Evolutionary conservation across 805 yeast species (phyloP), one percentile per base, ranked within the genome.

Genomic region (Cyberlindnera xylosilytica): DNA sequence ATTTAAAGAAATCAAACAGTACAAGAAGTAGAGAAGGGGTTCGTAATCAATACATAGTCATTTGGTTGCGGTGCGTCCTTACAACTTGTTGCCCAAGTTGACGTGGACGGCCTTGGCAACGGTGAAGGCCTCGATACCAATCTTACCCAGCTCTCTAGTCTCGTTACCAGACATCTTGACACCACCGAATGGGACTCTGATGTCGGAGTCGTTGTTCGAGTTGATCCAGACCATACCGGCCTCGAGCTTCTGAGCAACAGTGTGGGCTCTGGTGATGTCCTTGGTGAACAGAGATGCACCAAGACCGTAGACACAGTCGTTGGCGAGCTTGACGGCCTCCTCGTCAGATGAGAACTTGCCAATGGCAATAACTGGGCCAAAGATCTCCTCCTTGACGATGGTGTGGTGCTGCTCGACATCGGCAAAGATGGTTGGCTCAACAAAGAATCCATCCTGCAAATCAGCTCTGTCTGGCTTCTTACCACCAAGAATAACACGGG

Each of bases 41-140:
- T n/a, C n/a, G n/a, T n/a, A n/a, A n/a, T n/a, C n/a, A n/a, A n/a
- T n/a, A n/a, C n/a, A n/a, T n/a, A n/a, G n/a, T n/a, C n/a, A n/a
- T n/a, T n/a, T n/a, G n/a, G n/a, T n/a, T n/a, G n/a, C n/a, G n/a
- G n/a, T n/a, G 24, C 24, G 5, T 6, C 7, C 23, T 46, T 33
- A 54, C 41, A 57, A 45, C 37, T 46, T 52, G 48, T 59, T 61
- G 5, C 71, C 74, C 52, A 83, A 61, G 66, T 85, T 87, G 47
- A 89, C 81, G 54, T 84, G 87, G 44, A 81, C 73, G 24, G 86
- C 81, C 61, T 80, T 81, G 42, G 79, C 80, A 52, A 76, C 78
- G 11, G 85, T 80, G 63, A 79, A 81, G 58, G 73, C 70, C 32
- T 69, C 68, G 42, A 81, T 60, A n/a, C 85, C 86, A 52, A 79